Base-by-base conservation (phyloP, 1,284 basidiomycete genomes). In the Fomes fomentarius region DNA sequence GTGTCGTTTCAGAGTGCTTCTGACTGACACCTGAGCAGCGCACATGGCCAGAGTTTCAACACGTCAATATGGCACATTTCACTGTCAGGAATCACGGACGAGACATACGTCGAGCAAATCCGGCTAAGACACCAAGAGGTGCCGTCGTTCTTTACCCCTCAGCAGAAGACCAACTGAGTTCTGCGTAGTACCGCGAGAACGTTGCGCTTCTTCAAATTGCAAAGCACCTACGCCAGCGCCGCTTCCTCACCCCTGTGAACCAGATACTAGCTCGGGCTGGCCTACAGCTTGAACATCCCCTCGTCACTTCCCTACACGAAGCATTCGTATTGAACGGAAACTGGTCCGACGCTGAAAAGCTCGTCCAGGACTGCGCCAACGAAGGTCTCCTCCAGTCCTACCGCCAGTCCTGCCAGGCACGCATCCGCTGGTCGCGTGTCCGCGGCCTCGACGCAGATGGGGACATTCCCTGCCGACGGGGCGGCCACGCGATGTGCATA, bases 401-500 rank as follows among this genome's bases (percentile, higher is more conserved):
- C 64, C 73, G 88, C 25, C 78, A 78, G 38, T 76, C 76, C 3
- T 81, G 78, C 35, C 81, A 81, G 56, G 81, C 85, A 1, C 79
- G 76, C 38, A 78, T 82, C 0, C 65, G 75, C 5, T 91, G 89
- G 85, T 77, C 70, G 25, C 78, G 78, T 11, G 69, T 91, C 0
- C 70, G 69, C 28, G 84, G 79, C 25, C 75, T 79, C 17, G 80
- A 87, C 54, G 74, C 80, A 1, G 82, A 88, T 61, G 85, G 84
- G 1, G 84, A 87, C 60, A 68, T 78, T 0, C 89, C 89, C 4
- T 74, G 77, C 26, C 75, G 80, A 45, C 81, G 91, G 1, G 89
- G 91, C 17, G 92, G 91, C 0, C 90, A 93, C 61, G 85, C 89
- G 22, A 91, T 93, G 87, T 91, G 88, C 62, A 81, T 93, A 58